Base-by-base conservation (phyloP, 2,329 filamentous ascomycete genomes). In the Diaporthe sp. region DNA sequence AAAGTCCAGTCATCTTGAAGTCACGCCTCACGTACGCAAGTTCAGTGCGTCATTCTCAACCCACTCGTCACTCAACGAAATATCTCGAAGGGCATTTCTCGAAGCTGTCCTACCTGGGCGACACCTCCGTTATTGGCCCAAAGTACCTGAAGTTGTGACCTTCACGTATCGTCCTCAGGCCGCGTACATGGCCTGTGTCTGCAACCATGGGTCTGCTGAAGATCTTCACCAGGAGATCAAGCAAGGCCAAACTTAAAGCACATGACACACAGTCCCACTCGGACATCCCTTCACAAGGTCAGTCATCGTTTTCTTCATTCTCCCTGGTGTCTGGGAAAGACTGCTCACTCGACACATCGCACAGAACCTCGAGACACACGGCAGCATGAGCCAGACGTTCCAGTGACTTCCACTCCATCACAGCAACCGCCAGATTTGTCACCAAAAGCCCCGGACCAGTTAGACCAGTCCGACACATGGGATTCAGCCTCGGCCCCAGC, bases 201-300 rank as follows among this genome's bases (percentile, higher is more conserved):
- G 73, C 61, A 76, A 81, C 76, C 60, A 85, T 85, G 84, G 83
- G 84, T 67, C 78, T 85, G 47, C 78, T 85, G 61, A 82, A 78
- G 74, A 82, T 85, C 58, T 78, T 85, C 28, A 81, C 82, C 57
- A 81, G 80, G 76, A 82, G 81, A 74, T 78, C 79, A 68, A 75
- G 75, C 71, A 75, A 77, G 51, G 77, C 77, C 57, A 71, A 55
- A 22, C 80, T 9, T 2, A 34, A 51, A 20, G 55, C 47, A 39
- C 20, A 67, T 25, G 47, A 51, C 6, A 31, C 20, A 17, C 70
- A 63, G 39, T 47, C 44, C 13, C 28, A 28, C 9, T 31, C 22
- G 12, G 73, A 42, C 4, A 28, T 63, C 4, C 22, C 73, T 44
- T n/a, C 55, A 6, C 53, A 73, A 67, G 61, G 73, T 75, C 53